Base-by-base conservation (phyloP, 345 rosid genomes). In the Durio zibethinus region DNA sequence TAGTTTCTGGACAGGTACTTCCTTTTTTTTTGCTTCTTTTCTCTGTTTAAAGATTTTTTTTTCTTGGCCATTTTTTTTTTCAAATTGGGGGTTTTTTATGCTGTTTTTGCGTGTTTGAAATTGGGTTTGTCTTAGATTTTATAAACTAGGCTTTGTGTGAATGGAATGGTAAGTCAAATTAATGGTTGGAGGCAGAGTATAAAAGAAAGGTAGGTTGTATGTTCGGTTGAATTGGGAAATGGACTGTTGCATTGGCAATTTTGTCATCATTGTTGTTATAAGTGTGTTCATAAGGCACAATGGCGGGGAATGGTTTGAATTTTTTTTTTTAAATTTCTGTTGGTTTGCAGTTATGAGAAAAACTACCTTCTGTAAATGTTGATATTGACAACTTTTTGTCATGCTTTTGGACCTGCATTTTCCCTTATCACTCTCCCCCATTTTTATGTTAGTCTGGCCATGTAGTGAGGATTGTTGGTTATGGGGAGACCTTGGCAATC, bases 1-100 rank as follows among this genome's bases (percentile, higher is more conserved):
- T 76, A 89, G 97, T 88, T 94, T 93, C 69, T 93, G 98, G 98
- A 94, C 97, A 25, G 95, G 95, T 91, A 76, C 35, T 57, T 23
- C 50, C 43, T 54, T 27, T 72, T 62, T 18, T 66, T 3, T 7
- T 4, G 40, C 11, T 12, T 67, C 20, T 23, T 72, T 53, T 50
- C 21, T 20, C 31, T 61, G 36, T 15, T 66, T 38, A 50, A 12
- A 38, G 64, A 5, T 60, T 31, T 42, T 42, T 61, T 76, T 7
- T 35, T 2, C 74, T 43, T n/a, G 35, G 16, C 68, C 11, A 9
- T 3, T 43, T 11, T 25, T 20, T 25, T 31, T 18, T 50, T 10
- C 2, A 20, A 50, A 50, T 40, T 59, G 52, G 33, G 33, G 10
- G 10, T 35, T 70, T 47, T 2, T 10, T 2, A 15, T 47, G 36